Evolutionary conservation across 2,329 filamentous ascomycete species (phyloP), one percentile per base, ranked within the genome.

Genomic region (Chrysoporthe cubensis): DNA sequence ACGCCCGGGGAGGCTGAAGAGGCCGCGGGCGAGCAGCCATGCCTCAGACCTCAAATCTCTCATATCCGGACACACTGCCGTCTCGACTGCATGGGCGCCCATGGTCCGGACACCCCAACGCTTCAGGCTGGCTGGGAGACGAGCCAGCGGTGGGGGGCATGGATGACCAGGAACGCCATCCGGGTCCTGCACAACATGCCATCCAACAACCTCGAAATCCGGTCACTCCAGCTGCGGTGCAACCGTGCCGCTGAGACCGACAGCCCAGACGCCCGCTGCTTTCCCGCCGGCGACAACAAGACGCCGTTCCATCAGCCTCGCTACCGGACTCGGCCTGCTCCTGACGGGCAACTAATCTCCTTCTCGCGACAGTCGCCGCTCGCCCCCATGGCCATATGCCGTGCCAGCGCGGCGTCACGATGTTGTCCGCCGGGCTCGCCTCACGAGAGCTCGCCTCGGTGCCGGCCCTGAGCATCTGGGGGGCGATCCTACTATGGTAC

Each of bases 61-160:
- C 46, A 26, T 52, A 13, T 13, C 50, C 18, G 21, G 48, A 54
- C 50, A 34, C 5, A 54, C 26, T 13, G 32, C 26, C 9, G 54
- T 57, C n/a, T 57, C 32, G 16, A 40, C 40, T 18, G 18, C 54
- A 57, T 9, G 18, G 34, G 18, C 34, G n/a, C 54, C 54, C 14
- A 26, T 57, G 34, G 34, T 57, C 18, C 32, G 18, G 54, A 40
- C 54, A 11, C 32, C 5, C 54, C 18, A 18, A 21, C 8, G 14
- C 16, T 57, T 34, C 50, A 54, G 50, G 50, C 50, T 54, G 50
- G 50, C 50, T 54, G 26, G 54, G 34, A 57, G 18, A 37, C 54
- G 14, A 40, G 54, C 54, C 54, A 40, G 54, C n/a, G 54, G 26
- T 16, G 52, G 48, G 21, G n/a, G 46, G 11, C 50, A 57, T 57